Percentiles rank a stretch among this genome's conserved stretches.
phyloP scores from a whole-genome alignment of 805 yeast genomes.

The Spathaspora passalidarum region DNA sequence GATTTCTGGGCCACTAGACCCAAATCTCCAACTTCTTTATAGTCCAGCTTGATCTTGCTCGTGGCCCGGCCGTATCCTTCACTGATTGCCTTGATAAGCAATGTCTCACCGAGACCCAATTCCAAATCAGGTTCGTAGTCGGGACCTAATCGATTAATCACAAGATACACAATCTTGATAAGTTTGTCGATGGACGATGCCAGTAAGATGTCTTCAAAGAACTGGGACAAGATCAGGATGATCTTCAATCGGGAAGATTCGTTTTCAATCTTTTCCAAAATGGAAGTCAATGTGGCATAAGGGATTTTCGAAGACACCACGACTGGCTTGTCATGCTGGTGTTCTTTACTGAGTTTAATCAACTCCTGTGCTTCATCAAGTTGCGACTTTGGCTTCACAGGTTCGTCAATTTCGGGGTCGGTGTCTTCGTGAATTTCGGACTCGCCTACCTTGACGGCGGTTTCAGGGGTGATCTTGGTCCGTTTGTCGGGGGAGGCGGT shows the following conservation, averaged over 20 bases:
- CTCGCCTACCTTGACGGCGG: not conserved
- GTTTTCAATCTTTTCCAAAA: conserved; percentile 74
- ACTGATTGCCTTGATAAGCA: conserved; percentile 82
- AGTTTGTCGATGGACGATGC: conserved; percentile 45
- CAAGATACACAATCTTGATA: conserved; percentile 73
- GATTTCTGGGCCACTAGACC: conserved; percentile 87
- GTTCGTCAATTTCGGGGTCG: conserved; percentile 5
- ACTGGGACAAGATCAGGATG: conserved; percentile 68
- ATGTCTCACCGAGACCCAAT: conserved; percentile 88
- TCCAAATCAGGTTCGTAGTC: conserved; percentile 91
- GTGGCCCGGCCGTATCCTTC: conserved; percentile 85
- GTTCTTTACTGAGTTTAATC: conserved; percentile 6
- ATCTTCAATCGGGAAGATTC: conserved; percentile 85
- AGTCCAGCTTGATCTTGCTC: conserved; percentile 68
- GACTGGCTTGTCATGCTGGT: conserved; percentile 2
- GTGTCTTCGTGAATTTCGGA: conserved; percentile 4
- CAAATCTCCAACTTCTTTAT: conserved; percentile 80
- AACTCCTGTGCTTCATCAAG: conserved; percentile 13
- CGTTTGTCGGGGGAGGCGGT: not conserved
- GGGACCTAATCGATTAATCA: conserved; percentile 88
- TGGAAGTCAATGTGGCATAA: conserved; percentile 48
- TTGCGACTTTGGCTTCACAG: conserved; percentile 3
- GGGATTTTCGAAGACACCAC: conserved; percentile 18
- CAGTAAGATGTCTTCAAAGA: conserved; percentile 62
- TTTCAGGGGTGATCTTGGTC: not conserved